phyloP scores from a whole-genome alignment of 345 rosid genomes.

The Zanthoxylum bungeanum region DNA sequence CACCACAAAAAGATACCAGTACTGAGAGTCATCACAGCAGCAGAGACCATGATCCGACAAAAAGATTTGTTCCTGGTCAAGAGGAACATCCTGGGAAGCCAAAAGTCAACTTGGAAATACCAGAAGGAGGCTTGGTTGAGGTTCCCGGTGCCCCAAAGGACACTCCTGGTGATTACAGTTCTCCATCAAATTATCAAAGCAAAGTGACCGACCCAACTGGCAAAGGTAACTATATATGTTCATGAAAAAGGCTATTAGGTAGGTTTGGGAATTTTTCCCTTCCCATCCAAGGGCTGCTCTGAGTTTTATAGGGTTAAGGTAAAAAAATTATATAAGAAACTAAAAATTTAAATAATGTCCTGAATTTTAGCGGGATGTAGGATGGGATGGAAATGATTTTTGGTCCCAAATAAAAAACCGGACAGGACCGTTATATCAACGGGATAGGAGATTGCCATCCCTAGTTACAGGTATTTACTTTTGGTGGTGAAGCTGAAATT shows the following conservation, averaged over 20 bases:
- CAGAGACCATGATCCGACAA: constrained; percentile 20
- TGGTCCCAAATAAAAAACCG: no score
- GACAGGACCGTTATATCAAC: no score
- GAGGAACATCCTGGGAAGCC: constrained; percentile 28
- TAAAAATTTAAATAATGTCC: no score
- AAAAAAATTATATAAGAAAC: no score
- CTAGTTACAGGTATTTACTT: neutral
- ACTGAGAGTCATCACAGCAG: constrained; percentile 21
- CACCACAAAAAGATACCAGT: constrained; percentile 22
- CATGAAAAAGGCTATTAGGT: neutral
- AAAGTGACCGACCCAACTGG: constrained; percentile 51
- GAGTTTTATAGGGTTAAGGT: no score
- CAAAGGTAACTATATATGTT: constrained; percentile 24
- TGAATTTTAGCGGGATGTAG: no score
- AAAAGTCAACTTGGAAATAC: constrained; percentile 31
- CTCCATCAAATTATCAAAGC: constrained; percentile 51
- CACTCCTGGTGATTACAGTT: constrained; percentile 9
- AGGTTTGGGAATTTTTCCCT: no score
- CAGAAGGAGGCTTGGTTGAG: constrained; percentile 46
- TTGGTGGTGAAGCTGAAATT: neutral
- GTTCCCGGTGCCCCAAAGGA: constrained; percentile 52
- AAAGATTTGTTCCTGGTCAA: constrained; percentile 24
- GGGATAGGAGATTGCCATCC: no score
- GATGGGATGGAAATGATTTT: no score
- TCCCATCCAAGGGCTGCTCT: no score